Conservation (phyloP, 2,329 filamentous ascomycete genomes). For the Diaporthe batatas region DNA sequence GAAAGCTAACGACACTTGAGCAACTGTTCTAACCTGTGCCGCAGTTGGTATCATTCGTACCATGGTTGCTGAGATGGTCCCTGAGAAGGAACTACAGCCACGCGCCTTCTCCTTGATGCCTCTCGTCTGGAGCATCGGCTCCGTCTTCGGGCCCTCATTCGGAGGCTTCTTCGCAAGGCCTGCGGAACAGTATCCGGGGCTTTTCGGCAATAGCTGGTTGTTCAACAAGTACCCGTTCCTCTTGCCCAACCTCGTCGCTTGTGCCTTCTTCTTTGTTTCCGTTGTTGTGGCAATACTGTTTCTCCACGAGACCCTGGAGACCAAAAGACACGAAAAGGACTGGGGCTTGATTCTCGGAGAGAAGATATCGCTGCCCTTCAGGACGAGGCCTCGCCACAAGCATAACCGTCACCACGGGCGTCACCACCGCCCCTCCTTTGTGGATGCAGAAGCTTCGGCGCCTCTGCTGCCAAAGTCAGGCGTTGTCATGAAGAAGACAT, state of each 20-base stretch:
- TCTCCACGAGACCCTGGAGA: conserved; percentile 85
- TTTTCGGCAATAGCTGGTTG: conserved; percentile 77
- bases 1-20: conserved; percentile 42
- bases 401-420: conserved; percentile 45
- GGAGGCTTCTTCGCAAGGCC: conserved; percentile 90
- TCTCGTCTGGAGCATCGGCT: conserved; percentile 87
- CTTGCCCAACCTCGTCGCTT: conserved; percentile 85
- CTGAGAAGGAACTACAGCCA: conserved; percentile 87
- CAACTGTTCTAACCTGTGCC: conserved; percentile 1
- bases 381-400: conserved; percentile 45
- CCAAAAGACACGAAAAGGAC: conserved; percentile 76
- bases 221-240: conserved; percentile 84
- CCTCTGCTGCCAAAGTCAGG: conserved; percentile 61
- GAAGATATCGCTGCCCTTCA: conserved; percentile 63
- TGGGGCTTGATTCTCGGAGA: conserved; percentile 82
- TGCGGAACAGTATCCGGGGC: conserved; percentile 76
- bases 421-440: conserved; percentile 60
- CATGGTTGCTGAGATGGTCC: conserved; percentile 93
- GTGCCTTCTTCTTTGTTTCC: conserved; percentile 82
- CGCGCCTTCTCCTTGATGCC: conserved; percentile 95
- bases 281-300: conserved; percentile 82
- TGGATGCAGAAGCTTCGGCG: conserved; percentile 69
- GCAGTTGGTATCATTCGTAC: conserved; percentile 91
- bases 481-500: conserved; percentile 41
- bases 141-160: conserved; percentile 88